A percentile compares a stretch with the other conserved stretches of the same genome.
Conservation (phyloP, 805 yeast species). For the Hemisphaericaspora nanyangensis region DNA sequence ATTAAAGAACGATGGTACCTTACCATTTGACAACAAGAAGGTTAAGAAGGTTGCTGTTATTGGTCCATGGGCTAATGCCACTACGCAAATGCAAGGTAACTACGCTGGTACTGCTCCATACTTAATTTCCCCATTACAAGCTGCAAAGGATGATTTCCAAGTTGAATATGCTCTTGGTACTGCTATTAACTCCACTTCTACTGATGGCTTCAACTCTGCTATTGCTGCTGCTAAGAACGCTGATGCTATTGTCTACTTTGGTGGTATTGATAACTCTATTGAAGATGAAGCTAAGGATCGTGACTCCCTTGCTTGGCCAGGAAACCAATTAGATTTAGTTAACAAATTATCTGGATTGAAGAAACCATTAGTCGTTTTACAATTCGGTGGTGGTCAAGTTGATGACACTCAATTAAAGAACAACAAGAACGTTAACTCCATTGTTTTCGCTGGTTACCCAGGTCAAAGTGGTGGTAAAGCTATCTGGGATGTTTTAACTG, state of each 20-base stretch:
- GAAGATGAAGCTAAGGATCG: conserved; percentile 7
- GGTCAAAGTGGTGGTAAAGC: conserved; percentile 9
- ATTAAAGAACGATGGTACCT: conserved; percentile 9
- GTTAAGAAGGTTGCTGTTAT: conserved; percentile 6
- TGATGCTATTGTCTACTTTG: conserved; percentile 7
- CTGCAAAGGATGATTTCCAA: conserved; percentile 3
- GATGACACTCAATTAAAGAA: conserved; percentile 6
- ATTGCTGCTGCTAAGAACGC: conserved; percentile 4
- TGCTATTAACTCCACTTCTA: conserved; percentile 3
- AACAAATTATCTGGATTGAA: conserved; percentile 2
- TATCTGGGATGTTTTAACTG: conserved; percentile 3
- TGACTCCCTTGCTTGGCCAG: conserved; percentile 5
- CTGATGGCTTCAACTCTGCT: conserved; percentile 4
- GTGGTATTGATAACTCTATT: conserved; percentile 6
- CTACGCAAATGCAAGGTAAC: conserved; percentile 5
- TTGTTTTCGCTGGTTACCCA: conserved; percentile 8
- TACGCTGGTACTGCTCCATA: conserved; percentile 7
- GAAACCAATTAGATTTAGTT: conserved; percentile 7
- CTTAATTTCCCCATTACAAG: conserved; percentile 5
- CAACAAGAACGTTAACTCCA: conserved; percentile 8
- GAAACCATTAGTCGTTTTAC: conserved; percentile 6
- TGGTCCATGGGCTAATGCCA: conserved; percentile 8
- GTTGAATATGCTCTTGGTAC: conserved; percentile 6
- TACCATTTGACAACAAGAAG: conserved; percentile 5
- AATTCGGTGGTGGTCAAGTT: conserved; percentile 7